Conservation (phyloP, 208 protist genomes). For the Paratrypanosoma confusum region DNA sequence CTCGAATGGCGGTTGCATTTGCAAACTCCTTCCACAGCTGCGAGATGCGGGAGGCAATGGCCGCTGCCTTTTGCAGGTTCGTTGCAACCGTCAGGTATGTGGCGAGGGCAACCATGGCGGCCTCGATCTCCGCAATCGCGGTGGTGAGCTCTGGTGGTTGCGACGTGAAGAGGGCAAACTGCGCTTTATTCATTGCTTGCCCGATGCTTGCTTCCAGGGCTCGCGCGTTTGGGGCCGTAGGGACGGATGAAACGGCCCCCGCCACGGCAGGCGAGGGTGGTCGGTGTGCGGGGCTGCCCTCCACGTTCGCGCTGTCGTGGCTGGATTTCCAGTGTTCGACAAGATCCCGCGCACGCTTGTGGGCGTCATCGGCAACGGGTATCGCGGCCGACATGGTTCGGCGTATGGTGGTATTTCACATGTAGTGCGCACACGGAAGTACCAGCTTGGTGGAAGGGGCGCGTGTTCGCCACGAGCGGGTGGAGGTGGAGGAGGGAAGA, state of each 20-base stretch:
- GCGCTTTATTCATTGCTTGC: conserved; percentile 42
- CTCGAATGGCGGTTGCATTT: too few relatives aligned
- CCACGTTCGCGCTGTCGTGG: too few relatives aligned
- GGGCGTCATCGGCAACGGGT: conserved; percentile 11
- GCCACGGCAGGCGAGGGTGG: too few relatives aligned
- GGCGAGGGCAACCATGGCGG: conserved; percentile 32
- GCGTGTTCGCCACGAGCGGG: background rate
- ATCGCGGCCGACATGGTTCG: background rate
- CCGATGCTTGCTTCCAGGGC: conserved; percentile 38
- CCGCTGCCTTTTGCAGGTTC: conserved; percentile 47
- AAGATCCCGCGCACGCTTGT: conserved; percentile 24
- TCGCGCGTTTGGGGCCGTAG: too few relatives aligned
- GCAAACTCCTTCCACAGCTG: conserved; percentile 43
- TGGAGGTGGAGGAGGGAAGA: background rate
- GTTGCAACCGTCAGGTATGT: conserved; percentile 43
- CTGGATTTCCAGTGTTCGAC: too few relatives aligned
- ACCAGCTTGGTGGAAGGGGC: background rate
- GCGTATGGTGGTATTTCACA: background rate
- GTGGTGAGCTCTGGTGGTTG: conserved; percentile 17
- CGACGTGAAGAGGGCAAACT: conserved; percentile 43
- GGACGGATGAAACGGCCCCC: too few relatives aligned
- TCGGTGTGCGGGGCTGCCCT: too few relatives aligned
- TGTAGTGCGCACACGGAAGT: background rate
- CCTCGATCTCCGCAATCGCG: conserved; percentile 31
- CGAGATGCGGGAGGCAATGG: conserved; percentile 44